Percentiles rank a stretch among this genome's conserved stretches.
Evolutionary conservation across 2,329 filamentous ascomycete genomes (phyloP).

Genomic region (Plenodomus biglobosus): DNA sequence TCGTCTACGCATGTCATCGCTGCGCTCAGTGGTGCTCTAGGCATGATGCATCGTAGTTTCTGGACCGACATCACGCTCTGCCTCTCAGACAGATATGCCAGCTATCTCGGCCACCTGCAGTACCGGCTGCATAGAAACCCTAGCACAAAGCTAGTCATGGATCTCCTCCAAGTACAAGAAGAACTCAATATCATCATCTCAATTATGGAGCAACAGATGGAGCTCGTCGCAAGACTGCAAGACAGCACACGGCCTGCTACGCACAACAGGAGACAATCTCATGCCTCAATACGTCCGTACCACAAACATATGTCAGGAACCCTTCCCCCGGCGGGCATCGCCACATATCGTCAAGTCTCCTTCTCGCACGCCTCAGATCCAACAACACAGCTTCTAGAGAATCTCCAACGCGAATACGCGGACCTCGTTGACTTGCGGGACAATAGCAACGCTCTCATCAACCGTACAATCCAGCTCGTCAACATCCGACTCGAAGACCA

Average conservation of each 20-base stretch:
- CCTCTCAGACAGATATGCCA: constrained; percentile 47
- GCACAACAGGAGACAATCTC: constrained; percentile 6
- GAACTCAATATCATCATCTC: constrained; percentile 51
- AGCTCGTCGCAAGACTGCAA: constrained; percentile 40
- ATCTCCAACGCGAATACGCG: constrained; percentile 45
- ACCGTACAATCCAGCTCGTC: constrained; percentile 49
- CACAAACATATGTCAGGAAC: constrained; percentile 12
- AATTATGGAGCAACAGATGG: constrained; percentile 47
- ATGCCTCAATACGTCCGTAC: constrained; percentile 13
- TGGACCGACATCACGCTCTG: constrained; percentile 48
- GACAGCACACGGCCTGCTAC: constrained; percentile 9
- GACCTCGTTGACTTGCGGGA: constrained; percentile 47
- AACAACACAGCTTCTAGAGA: constrained; percentile 44
- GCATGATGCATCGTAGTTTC: constrained; percentile 49
- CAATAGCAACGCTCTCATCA: constrained; percentile 48
- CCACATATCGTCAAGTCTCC: constrained; percentile 45
- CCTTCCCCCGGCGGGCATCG: constrained; percentile 25
- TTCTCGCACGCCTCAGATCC: constrained; percentile 43
- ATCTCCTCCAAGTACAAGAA: constrained; percentile 49
- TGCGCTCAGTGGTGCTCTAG: constrained; percentile 45
- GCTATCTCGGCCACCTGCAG: constrained; percentile 47
- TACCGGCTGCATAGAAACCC: constrained; percentile 47
- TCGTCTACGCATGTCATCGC: constrained; percentile 43
- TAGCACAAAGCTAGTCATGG: constrained; percentile 49
- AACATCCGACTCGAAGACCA: constrained; percentile 51